Conservation (phyloP, 2,329 filamentous ascomycete genomes). For the Claviceps pazoutovae region DNA sequence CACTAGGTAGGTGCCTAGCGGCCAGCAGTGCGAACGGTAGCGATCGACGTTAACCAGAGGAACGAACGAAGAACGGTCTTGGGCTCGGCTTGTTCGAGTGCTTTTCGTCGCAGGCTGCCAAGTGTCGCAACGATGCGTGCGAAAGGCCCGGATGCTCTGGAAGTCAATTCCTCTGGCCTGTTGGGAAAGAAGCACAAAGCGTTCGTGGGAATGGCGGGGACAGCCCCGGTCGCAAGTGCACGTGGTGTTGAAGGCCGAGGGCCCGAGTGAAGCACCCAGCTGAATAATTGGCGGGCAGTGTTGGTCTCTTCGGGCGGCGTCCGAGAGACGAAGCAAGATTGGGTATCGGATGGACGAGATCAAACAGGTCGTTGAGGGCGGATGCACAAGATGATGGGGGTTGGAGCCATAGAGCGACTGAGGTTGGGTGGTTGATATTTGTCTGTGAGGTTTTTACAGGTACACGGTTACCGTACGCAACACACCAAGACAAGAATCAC, state of each 20-base stretch:
- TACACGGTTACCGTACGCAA: too few species aligned
- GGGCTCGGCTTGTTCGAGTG: background rate
- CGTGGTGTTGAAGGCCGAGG: background rate
- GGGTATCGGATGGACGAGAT: background rate
- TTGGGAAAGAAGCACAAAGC: background rate
- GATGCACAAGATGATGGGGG: background rate
- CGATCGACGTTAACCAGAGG: background rate
- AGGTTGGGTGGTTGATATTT: background rate
- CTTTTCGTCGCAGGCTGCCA: background rate
- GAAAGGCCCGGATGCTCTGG: background rate
- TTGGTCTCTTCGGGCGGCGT: background rate
- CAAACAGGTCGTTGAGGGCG: background rate
- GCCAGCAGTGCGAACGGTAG: background rate
- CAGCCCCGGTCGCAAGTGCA: slow-evolving; percentile 3
- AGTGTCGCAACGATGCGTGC: background rate
- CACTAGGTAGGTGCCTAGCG: background rate
- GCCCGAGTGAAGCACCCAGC: background rate
- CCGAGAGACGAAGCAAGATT: background rate
- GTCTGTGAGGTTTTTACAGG: background rate
- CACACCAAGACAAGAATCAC: too few species aligned
- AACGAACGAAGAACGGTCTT: background rate
- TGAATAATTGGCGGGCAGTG: slow-evolving; percentile 1
- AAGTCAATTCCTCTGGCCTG: background rate
- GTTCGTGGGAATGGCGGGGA: background rate
- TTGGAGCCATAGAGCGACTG: background rate